Evolutionary conservation across 2,329 filamentous ascomycete genomes (phyloP).

Genomic region (Nannizziopsis arthrosporioides): DNA sequence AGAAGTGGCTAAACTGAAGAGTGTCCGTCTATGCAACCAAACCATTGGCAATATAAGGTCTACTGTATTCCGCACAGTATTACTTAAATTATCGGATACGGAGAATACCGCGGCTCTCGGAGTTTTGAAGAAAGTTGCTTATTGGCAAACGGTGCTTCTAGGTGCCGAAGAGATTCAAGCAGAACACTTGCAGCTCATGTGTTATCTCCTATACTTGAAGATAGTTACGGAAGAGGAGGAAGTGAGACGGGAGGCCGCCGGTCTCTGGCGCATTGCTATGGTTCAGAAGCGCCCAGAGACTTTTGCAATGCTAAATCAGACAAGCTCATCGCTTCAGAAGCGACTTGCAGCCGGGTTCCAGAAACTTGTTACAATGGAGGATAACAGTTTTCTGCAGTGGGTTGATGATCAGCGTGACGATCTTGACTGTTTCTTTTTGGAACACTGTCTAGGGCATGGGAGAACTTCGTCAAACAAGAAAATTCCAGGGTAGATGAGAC

Average conservation of each 20-base stretch:
- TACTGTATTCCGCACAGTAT: constrained; percentile 64
- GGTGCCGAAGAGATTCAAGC: constrained; percentile 64
- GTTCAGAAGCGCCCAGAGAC: constrained; percentile 87
- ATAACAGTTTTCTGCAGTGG: constrained; percentile 78
- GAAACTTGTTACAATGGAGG: constrained; percentile 75
- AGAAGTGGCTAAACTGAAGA: constrained; percentile 69
- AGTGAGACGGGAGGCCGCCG: constrained; percentile 65
- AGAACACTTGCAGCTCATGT: constrained; percentile 73
- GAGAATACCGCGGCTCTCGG: constrained; percentile 57
- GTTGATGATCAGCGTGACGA: constrained; percentile 69
- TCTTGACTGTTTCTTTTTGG: constrained; percentile 74
- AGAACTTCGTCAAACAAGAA: constrained; percentile 70
- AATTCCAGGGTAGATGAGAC: constrained; percentile 70
- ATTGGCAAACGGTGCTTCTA: constrained; percentile 90
- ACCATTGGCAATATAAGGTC: constrained; percentile 64
- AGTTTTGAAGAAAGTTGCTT: constrained; percentile 75
- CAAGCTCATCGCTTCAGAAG: constrained; percentile 57
- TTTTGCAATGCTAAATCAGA: constrained; percentile 58
- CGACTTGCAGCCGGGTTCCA: constrained; percentile 66
- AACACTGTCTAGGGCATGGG: constrained; percentile 71
- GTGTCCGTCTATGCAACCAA: constrained; percentile 80
- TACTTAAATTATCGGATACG: constrained; percentile 73
- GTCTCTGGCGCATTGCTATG: constrained; percentile 80
- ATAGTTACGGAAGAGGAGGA: constrained; percentile 57
- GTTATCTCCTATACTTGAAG: constrained; percentile 86